Evolutionary conservation across 179 eudicot species (phyloP).

Genomic region (Beta lomatogona): DNA sequence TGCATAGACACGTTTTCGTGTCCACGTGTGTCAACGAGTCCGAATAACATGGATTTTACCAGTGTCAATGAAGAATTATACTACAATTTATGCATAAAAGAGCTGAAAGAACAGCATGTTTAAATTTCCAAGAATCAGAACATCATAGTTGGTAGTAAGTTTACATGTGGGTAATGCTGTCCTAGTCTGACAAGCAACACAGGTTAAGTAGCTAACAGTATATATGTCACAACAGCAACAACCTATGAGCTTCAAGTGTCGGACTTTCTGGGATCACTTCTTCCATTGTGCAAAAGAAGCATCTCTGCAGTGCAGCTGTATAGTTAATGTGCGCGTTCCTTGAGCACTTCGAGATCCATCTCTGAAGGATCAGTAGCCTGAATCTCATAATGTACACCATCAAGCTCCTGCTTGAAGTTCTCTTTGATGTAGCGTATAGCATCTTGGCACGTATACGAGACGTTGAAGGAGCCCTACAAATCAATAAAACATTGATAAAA

Average conservation of each 20-base stretch:
- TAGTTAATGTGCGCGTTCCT: slow-evolving; percentile 50
- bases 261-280: slow-evolving; percentile 13
- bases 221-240: slow-evolving; percentile 5
- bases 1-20: no score
- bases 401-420: slow-evolving; percentile 60
- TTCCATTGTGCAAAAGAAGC: background rate
- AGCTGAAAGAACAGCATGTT: background rate
- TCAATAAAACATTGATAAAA: background rate
- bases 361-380: slow-evolving; percentile 83
- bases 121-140: slow-evolving; percentile 5
- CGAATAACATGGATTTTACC: no score
- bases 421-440: slow-evolving; percentile 78
- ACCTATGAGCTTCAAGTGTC: slow-evolving; percentile 12
- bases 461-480: slow-evolving; percentile 57
- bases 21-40: no score
- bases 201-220: slow-evolving; percentile 1
- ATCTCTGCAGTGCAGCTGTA: background rate
- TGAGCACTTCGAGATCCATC: slow-evolving; percentile 71
- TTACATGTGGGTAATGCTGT: slow-evolving; percentile 4
- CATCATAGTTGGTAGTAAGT: slow-evolving; percentile 12
- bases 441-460: slow-evolving; percentile 74
- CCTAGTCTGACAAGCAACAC: slow-evolving; percentile 14
- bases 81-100: background rate
- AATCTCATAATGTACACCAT: slow-evolving; percentile 74
- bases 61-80: background rate